These are phyloP conservation scores for Saturnispora galanensis DNA, from an alignment of 805 yeast genomes.

Conservation along the genomic window DNA sequence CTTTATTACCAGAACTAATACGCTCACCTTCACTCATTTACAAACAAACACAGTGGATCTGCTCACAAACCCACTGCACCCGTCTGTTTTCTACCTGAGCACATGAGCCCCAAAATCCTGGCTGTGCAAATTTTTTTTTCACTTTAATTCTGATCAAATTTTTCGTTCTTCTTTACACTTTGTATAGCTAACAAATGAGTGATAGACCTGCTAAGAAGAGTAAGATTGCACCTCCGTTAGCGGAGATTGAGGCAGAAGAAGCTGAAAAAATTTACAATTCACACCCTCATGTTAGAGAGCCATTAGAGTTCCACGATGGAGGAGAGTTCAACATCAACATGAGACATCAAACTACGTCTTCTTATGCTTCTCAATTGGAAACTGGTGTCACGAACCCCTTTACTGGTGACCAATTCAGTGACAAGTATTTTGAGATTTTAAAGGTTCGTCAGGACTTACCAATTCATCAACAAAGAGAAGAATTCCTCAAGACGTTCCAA, in stretches of 20 bases:
- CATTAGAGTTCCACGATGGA: slow-evolving; percentile 46
- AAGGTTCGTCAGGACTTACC: slow-evolving; percentile 79
- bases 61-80: too few relatives aligned
- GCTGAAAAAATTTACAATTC: slow-evolving; percentile 41
- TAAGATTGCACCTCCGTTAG: slow-evolving; percentile 47
- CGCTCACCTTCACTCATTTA: too few relatives aligned
- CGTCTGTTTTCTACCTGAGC: too few relatives aligned
- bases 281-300: slow-evolving; percentile 27
- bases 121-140: neutral
- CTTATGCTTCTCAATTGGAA: slow-evolving; percentile 51
- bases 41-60: too few relatives aligned
- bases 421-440: slow-evolving; percentile 69
- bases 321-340: slow-evolving; percentile 50
- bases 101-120: too few relatives aligned
- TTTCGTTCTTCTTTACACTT: neutral
- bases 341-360: slow-evolving; percentile 59
- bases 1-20: too few relatives aligned
- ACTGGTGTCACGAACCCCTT: slow-evolving; percentile 62
- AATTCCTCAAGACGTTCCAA: slow-evolving; percentile 78
- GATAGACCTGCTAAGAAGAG: slow-evolving; percentile 41
- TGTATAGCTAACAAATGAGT: slow-evolving; percentile 13
- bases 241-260: slow-evolving; percentile 61
- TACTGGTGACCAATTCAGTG: slow-evolving; percentile 53
- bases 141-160: neutral
- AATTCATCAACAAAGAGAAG: slow-evolving; percentile 86